Conservation (phyloP, 129 eudicot species). For the Heracleum sosnowskyi region DNA sequence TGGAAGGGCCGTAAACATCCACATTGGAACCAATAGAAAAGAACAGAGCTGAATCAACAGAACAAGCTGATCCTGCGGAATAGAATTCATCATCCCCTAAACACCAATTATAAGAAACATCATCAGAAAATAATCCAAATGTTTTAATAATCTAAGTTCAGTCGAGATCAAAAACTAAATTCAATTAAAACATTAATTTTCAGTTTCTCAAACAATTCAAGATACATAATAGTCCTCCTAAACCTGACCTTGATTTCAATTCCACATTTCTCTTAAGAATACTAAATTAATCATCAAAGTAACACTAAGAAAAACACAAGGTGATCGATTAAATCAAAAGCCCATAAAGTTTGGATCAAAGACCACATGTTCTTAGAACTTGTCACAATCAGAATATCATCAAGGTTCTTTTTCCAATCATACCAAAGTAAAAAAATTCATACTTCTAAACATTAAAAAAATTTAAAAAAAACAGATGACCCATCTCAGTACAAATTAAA, state of each 20-base stretch:
- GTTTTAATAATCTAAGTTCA: background rate
- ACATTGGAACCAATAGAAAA: slow-evolving; percentile 38
- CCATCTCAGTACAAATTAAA: background rate
- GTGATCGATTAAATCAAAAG: background rate
- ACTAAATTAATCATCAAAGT: background rate
- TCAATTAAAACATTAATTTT: background rate
- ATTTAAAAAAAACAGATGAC: no score
- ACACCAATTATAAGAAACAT: slow-evolving; percentile 14
- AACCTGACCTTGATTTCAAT: background rate
- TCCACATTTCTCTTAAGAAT: background rate
- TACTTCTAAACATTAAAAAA: no score
- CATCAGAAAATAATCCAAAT: slow-evolving; percentile 13
- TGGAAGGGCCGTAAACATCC: slow-evolving; percentile 56
- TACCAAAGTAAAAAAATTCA: no score
- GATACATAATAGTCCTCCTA: background rate
- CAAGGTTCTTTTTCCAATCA: background rate
- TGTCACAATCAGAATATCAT: background rate
- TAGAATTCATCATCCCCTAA: slow-evolving; percentile 73
- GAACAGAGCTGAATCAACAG: slow-evolving; percentile 46
- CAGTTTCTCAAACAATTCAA: background rate
- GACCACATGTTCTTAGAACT: background rate
- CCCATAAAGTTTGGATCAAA: background rate
- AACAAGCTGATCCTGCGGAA: slow-evolving; percentile 44
- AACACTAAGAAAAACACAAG: background rate
- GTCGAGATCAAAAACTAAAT: background rate